Evolutionary conservation across 495 filamentous ascomycete genomes (phyloP), one percentile per base, ranked within the genome.

Genomic region (Neurospora sp.): DNA sequence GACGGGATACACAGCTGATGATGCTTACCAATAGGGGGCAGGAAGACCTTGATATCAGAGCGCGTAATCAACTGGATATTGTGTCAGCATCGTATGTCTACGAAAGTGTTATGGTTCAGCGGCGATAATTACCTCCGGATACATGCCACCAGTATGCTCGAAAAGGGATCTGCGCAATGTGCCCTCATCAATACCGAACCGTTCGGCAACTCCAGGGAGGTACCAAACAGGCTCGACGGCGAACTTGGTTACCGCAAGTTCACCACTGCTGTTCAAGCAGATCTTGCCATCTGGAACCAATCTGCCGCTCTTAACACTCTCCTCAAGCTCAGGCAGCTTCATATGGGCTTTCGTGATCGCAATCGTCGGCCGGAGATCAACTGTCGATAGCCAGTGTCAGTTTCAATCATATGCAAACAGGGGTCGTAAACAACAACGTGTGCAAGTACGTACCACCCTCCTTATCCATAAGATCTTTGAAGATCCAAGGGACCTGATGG

Each of bases 151-250:
- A 0, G 94, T 98, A 77, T 97, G 92, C 78, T 99, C 96, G 81
- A 99, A 99, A 38, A 99, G 82, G 0, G 92, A 90, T 71, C 94
- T 89, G 74, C 96, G 91, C 36, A 99, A 86, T 9, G 90, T 90
- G 10, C 92, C 92, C 83, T 99, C 96, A 78, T 97, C 94, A 73
- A 98, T 96, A 2, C 94, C 94, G 79, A 99, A 99, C 77, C 96
- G 87, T 78, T 97, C 93, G 10, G 96, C 96, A 39, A 99, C 94
- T 6, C 95, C 95, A 5, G 94, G 95, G 10, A 98, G 86, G 86
- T 97, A 97, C 95, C 95, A 98, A 13, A 94, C 90, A 5, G 96
- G 96, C 83, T 98, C 96, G 39, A 97, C 94, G 10, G 96, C 96
- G 73, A 98, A 94, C 82, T 99, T 99, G 31, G 95, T 98, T 15